phyloP scores from a whole-genome alignment of 1,139 yeast genomes.

The Zygosaccharomyces sapae region DNA sequence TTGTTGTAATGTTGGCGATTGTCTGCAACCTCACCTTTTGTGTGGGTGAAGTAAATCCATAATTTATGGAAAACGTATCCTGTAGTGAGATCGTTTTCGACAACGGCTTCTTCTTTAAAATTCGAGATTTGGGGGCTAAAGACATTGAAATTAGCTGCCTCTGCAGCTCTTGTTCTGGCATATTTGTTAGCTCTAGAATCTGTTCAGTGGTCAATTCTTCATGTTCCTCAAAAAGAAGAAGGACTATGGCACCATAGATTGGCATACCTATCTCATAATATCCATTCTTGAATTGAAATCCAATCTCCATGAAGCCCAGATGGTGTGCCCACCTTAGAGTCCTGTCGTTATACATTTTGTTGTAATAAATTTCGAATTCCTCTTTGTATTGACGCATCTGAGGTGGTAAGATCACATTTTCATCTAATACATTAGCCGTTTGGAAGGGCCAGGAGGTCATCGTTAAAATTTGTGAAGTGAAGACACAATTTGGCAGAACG shows the following conservation, averaged over 20 bases:
- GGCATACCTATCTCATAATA: conserved; percentile 81
- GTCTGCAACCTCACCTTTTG: conserved; percentile 75
- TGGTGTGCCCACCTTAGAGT: conserved; percentile 79
- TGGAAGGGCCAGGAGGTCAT: conserved; percentile 37
- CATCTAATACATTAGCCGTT: conserved; percentile 18
- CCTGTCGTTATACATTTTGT: conserved; percentile 66
- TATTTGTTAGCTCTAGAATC: conserved; percentile 61
- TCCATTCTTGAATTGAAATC: conserved; percentile 59
- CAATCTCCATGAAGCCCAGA: conserved; percentile 75
- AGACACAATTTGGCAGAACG: conserved; percentile 30
- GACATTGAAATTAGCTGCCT: conserved; percentile 82
- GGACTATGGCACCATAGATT: conserved; percentile 73
- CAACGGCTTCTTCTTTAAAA: conserved; percentile 70
- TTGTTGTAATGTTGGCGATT: conserved; percentile 38
- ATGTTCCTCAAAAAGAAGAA: conserved; percentile 61
- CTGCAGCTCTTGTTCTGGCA: conserved; percentile 66
- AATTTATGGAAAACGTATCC: conserved; percentile 69
- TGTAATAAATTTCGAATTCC: conserved; percentile 49
- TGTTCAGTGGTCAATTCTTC: conserved; percentile 55
- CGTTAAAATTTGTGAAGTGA: conserved; percentile 54
- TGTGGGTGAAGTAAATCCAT: conserved; percentile 65
- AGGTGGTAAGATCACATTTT: conserved; percentile 49
- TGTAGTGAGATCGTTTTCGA: conserved; percentile 60
- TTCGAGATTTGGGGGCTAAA: conserved; percentile 75
- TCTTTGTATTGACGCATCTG: conserved; percentile 42